Base-by-base conservation (phyloP, 345 rosid genomes). In the Syzygium aromaticum region DNA sequence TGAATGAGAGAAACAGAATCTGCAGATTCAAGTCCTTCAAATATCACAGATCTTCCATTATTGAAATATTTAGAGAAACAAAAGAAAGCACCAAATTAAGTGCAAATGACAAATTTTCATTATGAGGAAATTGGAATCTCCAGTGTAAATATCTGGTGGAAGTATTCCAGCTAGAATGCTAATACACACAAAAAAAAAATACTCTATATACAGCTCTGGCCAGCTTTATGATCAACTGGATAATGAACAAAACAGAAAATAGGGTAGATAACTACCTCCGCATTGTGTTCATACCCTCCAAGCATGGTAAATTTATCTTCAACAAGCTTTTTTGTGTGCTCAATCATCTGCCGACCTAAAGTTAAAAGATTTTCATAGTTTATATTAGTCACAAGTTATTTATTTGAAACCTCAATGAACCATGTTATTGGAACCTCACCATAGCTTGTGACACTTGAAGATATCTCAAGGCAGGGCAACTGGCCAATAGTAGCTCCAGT, bases 391-490 rank as follows among this genome's bases (percentile, higher is more conserved):
- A 54, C 53, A 52, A 87, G 49, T 38, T 33, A 27, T 57, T 67
- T 51, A 33, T 51, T 28, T 51, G 6, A 77, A 54, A 61, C 21
- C 52, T 21, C 54, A 73, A 25, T 21, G 49, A 54, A 40, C 23
- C 22, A 49, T 28, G 59, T 17, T 52, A 28, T 30, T 28, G 30
- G 61, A 84, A n/a, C 87, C 88, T 88, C 95, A 98, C 99, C 98
- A 93, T 96, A 98, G 93, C 99, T 98, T 77, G 99, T 98, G 86
- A 98, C 98, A 86, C 99, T 98, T 67, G 99, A 98, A 52, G 99
- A 98, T 91, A 98, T 98, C 93, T 95, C 98, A 52, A 96, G 84
- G 90, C 99, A 98, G 17, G 99, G 99, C 86, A 96, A 93, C 91
- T 96, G 99, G 90, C 93, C 98, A 91, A 93, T 89, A 88, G 98